phyloP scores from a whole-genome alignment of 306 rosid species.

The Datisca glomerata region DNA sequence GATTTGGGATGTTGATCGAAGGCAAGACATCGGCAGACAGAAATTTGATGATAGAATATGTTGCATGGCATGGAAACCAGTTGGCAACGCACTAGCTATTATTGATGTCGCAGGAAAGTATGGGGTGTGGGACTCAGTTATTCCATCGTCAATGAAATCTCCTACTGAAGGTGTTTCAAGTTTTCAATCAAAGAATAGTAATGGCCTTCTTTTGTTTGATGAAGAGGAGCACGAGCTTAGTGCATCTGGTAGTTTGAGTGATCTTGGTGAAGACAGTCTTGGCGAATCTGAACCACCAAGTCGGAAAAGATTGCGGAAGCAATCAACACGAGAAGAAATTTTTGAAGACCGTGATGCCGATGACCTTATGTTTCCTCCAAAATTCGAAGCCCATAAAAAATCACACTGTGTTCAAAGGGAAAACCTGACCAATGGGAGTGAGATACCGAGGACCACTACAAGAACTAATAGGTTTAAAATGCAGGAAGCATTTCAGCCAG shows the following conservation, averaged over 20 bases:
- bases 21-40: conserved; percentile 87
- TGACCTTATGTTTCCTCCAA: conserved; percentile 31
- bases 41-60: conserved; percentile 76
- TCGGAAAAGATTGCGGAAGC: conserved; percentile 66
- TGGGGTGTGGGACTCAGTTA: conserved; percentile 85
- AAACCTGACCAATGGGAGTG: conserved; percentile 26
- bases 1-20: conserved; percentile 72
- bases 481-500: conserved; percentile 92
- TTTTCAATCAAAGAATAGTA: conserved; percentile 34
- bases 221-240: conserved; percentile 62
- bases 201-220: conserved; percentile 70
- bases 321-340: conserved; percentile 27
- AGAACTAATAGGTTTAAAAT: conserved; percentile 30
- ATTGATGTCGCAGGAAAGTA: conserved; percentile 80
- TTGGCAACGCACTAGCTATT: conserved; percentile 67
- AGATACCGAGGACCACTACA: conserved; percentile 25
- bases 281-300: conserved; percentile 48
- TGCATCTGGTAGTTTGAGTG: conserved; percentile 58
- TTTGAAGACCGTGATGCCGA: conserved; percentile 34
- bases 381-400: conserved; percentile 51
- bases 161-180: conserved; percentile 78
- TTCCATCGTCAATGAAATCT: conserved; percentile 88
- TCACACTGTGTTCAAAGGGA: conserved; percentile 30
- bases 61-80: conserved; percentile 86
- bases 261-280: conserved; percentile 58